Percentiles rank a stretch among this genome's conserved stretches.
Conservation (phyloP, 2,329 filamentous ascomycete species). For the Blumeria hordei region DNA sequence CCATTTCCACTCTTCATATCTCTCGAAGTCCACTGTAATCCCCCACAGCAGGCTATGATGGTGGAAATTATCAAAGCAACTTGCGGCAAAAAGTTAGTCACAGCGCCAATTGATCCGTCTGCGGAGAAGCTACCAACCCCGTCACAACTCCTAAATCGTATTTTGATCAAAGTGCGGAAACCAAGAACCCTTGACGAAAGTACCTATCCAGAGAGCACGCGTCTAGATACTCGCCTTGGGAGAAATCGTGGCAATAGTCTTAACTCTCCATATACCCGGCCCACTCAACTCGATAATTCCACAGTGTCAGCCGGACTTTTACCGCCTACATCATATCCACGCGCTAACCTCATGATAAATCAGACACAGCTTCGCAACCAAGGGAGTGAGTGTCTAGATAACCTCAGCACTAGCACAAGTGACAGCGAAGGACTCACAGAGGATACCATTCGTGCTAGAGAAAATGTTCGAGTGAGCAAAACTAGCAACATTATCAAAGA, state of each 20-base stretch:
- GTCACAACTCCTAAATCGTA: constrained; percentile 57
- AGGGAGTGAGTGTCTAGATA: constrained; percentile 19
- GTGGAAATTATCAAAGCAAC: constrained; percentile 67
- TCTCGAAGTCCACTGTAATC: constrained; percentile 79
- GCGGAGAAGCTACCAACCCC: constrained; percentile 55
- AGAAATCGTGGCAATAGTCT: constrained; percentile 43
- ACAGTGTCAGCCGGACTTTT: constrained; percentile 26
- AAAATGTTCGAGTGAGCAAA: constrained; percentile 34
- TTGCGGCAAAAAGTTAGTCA: constrained; percentile 59
- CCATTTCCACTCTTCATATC: constrained; percentile 81
- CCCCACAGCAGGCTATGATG: constrained; percentile 68
- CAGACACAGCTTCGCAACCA: constrained; percentile 8
- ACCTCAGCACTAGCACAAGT: constrained; percentile 39
- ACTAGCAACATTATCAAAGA: constrained; percentile 67
- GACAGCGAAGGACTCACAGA: constrained; percentile 53
- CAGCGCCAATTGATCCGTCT: constrained; percentile 46
- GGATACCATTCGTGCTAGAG: constrained; percentile 22
- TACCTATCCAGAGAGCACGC: constrained; percentile 21
- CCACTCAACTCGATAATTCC: constrained; percentile 32
- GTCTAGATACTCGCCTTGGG: constrained; percentile 14
- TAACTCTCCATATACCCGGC: constrained; percentile 49
- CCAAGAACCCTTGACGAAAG: constrained; percentile 21
- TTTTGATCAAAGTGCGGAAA: constrained; percentile 88
- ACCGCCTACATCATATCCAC: constrained; percentile 24
- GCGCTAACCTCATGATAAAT: constrained; percentile 5